A percentile compares a stretch with the other conserved stretches of the same genome.
Conservation (phyloP, 2,329 filamentous ascomycete species). For the Fusarium albidum region DNA sequence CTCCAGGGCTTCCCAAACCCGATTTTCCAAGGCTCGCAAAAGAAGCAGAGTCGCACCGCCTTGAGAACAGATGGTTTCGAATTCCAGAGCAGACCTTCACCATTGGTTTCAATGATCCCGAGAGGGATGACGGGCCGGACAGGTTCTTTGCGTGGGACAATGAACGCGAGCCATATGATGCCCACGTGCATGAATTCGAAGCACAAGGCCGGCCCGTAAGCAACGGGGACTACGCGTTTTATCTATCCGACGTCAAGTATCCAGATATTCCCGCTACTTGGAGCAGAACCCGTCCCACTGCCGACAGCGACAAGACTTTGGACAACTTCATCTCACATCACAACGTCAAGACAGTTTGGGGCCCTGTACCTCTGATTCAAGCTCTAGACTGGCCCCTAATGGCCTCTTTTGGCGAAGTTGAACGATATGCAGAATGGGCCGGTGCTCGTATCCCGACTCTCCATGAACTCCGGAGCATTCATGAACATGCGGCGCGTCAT, state of each 20-base stretch:
- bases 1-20: background rate
- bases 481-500: conserved; percentile 9
- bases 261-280: conserved; percentile 5
- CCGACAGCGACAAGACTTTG: background rate
- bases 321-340: conserved; percentile 9
- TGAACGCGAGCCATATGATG: conserved; percentile 21
- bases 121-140: conserved; percentile 6
- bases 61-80: conserved; percentile 7
- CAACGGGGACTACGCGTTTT: conserved; percentile 18
- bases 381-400: conserved; percentile 21
- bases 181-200: background rate
- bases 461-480: conserved; percentile 21
- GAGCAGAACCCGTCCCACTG: background rate
- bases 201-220: conserved; percentile 21
- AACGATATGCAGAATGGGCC: conserved; percentile 16
- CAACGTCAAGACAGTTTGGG: conserved; percentile 23
- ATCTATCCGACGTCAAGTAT: background rate
- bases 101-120: conserved; percentile 16
- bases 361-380: conserved; percentile 1
- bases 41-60: conserved; percentile 2
- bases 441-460: conserved; percentile 23
- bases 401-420: conserved; percentile 23
- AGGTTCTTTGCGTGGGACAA: conserved; percentile 32
- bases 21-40: conserved; percentile 23
- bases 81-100: conserved; percentile 1